Base-by-base conservation (phyloP, 305 asterid genomes). In the Solanum aculeatissimum region DNA sequence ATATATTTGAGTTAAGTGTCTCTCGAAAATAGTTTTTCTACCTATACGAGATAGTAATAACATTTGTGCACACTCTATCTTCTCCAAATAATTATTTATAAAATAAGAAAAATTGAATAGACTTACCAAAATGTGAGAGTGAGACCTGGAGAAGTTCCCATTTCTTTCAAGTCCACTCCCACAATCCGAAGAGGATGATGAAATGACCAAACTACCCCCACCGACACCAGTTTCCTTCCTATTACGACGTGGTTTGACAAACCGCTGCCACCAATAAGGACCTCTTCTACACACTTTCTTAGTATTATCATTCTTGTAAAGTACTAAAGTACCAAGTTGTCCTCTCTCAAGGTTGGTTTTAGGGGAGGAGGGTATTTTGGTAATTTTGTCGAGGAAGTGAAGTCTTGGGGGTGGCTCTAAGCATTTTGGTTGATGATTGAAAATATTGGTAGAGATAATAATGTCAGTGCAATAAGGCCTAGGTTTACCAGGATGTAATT, bases 41-140 rank as follows among this genome's bases (percentile, higher is more conserved):
- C 4, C 5, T 32, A 0, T 3, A 2, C 0, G 38, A 35, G 6
- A 35, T 4, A 35, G 0, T 4, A 6, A 35, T 35, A 35, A 35
- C 0, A 4, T 35, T 35, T 35, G 6, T 1, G 5, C 5, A 35
- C 5, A 4, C 40, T 35, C 38, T 35, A 0, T 35, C 40, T 35
- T 35, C n/a, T n/a, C n/a, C n/a, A n/a, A n/a, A n/a, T n/a, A n/a
- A n/a, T n/a, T n/a, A n/a, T n/a, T n/a, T n/a, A n/a, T n/a, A n/a
- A n/a, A n/a, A n/a, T n/a, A n/a, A n/a, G n/a, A n/a, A n/a, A 32
- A 32, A 32, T 5, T 32, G 38, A 32, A 32, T 32, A 32, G 38
- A 32, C 38, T 86, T 91, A 93, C 97, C 96, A 93, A 91, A 40
- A 94, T 81, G 65, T 88, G 97, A 87, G 95, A 18, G 60, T 88